Evolutionary conservation across 202 grass and related monocot genomes (phyloP), one percentile per base, ranked within the genome.

Genomic region (Carex arenaria): DNA sequence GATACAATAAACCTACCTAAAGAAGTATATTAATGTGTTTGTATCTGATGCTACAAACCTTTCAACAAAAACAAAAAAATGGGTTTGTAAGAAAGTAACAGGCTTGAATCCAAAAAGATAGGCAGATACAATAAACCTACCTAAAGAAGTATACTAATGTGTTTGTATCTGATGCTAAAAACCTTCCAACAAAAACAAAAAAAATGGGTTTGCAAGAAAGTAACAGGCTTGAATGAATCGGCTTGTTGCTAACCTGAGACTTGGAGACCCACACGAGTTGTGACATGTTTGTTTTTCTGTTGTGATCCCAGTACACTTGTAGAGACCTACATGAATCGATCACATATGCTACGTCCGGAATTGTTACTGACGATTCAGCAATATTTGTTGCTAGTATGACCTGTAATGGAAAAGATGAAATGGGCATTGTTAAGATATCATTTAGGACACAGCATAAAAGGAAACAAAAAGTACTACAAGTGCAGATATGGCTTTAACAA

Each of bases 341-440:
- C 79, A 94, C 84, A 84, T 94, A 92, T 59, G 92, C 94, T 68
- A 92, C 92, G 81, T 92, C 90, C 9, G 94, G 94, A 56, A 97
- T 97, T 64, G 94, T 97, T 59, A 97, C 92, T 32, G 92, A 97
- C 74, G 94, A 97, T 90, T 97, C 94, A 52, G 94, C 94, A 83
- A 97, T 94, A 75, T 97, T 97, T 84, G 94, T 97, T 20, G 92
- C 94, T 66, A 97, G 74, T 89, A 97, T 97, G 72, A 97, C 94
- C 94, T 97, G 84, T 52, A 85, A 85, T 78, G 28, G 32, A 78
- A 82, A 89, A 67, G 18, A 54, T 32, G 60, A 88, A 80, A 17
- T 36, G 34, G 34, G 85, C 23, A 61, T 10, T 63, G 40, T 43
- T 84, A 85, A 32, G 30, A 82, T 62, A 18, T 75, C 47, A 55